Base-by-base conservation (phyloP, 805 yeast genomes). In the Lachancea nothofagi region DNA sequence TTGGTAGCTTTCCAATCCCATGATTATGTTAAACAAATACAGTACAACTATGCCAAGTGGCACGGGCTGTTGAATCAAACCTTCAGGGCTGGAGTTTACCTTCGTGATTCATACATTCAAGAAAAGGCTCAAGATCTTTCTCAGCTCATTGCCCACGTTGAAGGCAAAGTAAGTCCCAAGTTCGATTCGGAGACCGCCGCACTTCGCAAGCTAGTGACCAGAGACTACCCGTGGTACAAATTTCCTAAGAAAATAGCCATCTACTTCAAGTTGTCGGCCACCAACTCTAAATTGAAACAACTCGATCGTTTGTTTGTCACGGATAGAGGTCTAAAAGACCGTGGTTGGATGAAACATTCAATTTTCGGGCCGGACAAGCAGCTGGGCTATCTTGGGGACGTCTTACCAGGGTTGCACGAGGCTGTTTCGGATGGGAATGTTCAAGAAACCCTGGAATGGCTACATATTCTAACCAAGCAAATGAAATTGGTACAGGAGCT, bases 141-240 rank as follows among this genome's bases (percentile, higher is more conserved):
- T 7, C 20, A 20, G 12, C 20, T 27, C 20, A 28, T 36, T 8
- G 15, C 22, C 5, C 29, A 33, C 21, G 17, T 33, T 18, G 37
- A 15, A 13, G 12, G 7, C 14, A 20, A 36, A 17, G 33, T 19
- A 0, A 62, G 83, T 1, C 38, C 42, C 0, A 42, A 48, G 2
- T 80, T 74, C 49, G 89, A 83, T 49, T 51, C 48, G 2, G 69
- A 69, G 44, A 69, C 72, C 14, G 51, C 53, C 3, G 55, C 66
- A 2, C 65, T 85, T 20, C 78, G 76, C 46, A 60, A 63, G 2
- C 68, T 72, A 24, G 74, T 79, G 40, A 60, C 69, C 1, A 64
- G 70, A 30, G 97, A 86, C 50, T 82, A 74, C 50, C 88, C 96
- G 1, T 83, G 95, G 88, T 86, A 80, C 65, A 67, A 72, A 46